A percentile compares a stretch with the other conserved stretches of the same genome.
These are phyloP conservation scores for Closterium sp. DNA, from an alignment of 139 green algal genomes.

Conservation along the genomic window DNA sequence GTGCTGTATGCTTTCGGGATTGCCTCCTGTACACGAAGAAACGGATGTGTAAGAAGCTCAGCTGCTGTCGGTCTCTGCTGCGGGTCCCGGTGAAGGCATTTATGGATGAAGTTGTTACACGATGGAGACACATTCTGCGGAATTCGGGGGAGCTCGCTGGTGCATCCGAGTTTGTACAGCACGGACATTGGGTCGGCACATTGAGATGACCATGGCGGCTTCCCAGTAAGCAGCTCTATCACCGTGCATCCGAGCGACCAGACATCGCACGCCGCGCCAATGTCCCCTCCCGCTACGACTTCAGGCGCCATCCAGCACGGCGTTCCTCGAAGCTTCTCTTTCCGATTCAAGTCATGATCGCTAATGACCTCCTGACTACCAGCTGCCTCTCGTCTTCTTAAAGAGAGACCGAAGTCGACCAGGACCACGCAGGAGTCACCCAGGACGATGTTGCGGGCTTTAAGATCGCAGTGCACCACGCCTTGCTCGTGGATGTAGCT, in stretches of 20 bases:
- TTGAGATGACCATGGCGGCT: constrained; percentile 74
- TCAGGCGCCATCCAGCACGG: constrained; percentile 99
- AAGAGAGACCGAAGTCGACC: constrained; percentile 17
- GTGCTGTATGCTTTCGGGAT: background rate
- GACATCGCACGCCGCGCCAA: constrained; percentile 73
- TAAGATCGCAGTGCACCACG: constrained; percentile 60
- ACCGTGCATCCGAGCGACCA: constrained; percentile 95
- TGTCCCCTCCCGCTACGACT: constrained; percentile 19
- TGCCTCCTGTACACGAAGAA: background rate
- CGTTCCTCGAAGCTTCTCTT: constrained; percentile 73
- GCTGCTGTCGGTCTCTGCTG: constrained; percentile 18
- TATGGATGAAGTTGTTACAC: constrained; percentile 82
- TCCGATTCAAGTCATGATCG: background rate
- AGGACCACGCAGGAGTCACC: constrained; percentile 11
- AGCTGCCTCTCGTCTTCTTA: background rate
- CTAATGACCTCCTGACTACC: background rate
- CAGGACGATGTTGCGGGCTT: constrained; percentile 58
- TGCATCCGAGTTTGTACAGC: constrained; percentile 87
- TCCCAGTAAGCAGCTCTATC: constrained; percentile 94
- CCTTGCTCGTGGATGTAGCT: constrained; percentile 51
- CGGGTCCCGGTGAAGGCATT: constrained; percentile 74
- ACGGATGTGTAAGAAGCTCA: constrained; percentile 31
- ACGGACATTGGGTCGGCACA: constrained; percentile 66
- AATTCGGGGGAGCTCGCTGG: constrained; percentile 69
- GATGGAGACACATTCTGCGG: constrained; percentile 66